Evolutionary conservation across 345 rosid species (phyloP).

Genomic region (Draba incana): DNA sequence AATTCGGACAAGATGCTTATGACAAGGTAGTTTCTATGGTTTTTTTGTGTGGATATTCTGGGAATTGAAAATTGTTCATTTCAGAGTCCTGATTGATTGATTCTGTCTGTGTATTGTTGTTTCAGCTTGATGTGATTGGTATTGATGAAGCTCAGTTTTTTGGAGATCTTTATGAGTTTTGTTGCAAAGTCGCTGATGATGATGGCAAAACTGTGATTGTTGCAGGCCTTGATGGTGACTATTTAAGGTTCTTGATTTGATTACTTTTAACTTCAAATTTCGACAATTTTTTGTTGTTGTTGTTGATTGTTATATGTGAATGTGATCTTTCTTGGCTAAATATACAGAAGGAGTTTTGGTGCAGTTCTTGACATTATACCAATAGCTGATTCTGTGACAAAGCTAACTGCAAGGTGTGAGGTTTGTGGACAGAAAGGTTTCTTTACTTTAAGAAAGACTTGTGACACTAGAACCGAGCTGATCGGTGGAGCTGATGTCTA

Average conservation of each 20-base stretch:
- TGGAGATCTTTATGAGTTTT: slow-evolving; percentile 90
- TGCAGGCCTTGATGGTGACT: slow-evolving; percentile 93
- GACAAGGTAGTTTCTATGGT: slow-evolving; percentile 46
- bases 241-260: slow-evolving; percentile 56
- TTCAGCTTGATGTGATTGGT: slow-evolving; percentile 88
- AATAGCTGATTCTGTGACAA: slow-evolving; percentile 77
- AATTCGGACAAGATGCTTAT: slow-evolving; percentile 66
- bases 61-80: background rate
- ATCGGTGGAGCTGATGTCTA: slow-evolving; percentile 81
- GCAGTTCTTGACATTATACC: slow-evolving; percentile 84
- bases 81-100: background rate
- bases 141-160: slow-evolving; percentile 96
- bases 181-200: slow-evolving; percentile 77
- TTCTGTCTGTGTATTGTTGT: background rate
- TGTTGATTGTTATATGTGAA: slow-evolving; percentile 10
- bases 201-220: slow-evolving; percentile 78
- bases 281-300: background rate
- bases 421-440: slow-evolving; percentile 78
- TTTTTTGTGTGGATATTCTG: background rate
- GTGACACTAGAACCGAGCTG: slow-evolving; percentile 64
- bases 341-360: slow-evolving; percentile 78
- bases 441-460: slow-evolving; percentile 75
- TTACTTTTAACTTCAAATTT: background rate
- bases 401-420: slow-evolving; percentile 79
- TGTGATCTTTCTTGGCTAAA: background rate